A percentile compares a stretch with the other conserved stretches of the same genome.
phyloP scores from a whole-genome alignment of 2,329 filamentous ascomycete species.

The Aureobasidium sp. region DNA sequence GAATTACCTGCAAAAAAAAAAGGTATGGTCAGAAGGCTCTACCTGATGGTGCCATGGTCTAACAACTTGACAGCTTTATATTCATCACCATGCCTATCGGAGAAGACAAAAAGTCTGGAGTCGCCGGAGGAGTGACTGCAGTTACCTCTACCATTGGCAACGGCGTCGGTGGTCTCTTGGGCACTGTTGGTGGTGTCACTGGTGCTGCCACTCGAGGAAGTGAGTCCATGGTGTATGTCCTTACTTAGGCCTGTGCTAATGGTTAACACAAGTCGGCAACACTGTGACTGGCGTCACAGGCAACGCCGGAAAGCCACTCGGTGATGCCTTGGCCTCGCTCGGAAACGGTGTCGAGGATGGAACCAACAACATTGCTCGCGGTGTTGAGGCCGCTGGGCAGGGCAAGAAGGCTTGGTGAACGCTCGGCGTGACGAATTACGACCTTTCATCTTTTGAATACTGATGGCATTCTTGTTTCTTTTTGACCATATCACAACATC shows the following conservation, averaged over 20 bases:
- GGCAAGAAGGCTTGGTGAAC: slow-evolving; percentile 33
- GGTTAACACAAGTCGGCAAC: slow-evolving; percentile 30
- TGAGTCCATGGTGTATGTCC: background rate
- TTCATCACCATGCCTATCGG: background rate
- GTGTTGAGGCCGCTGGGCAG: slow-evolving; percentile 42
- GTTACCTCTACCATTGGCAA: slow-evolving; percentile 52
- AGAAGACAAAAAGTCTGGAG: slow-evolving; percentile 33
- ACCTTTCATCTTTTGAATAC: background rate
- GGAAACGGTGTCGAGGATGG: slow-evolving; percentile 41
- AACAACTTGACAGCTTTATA: background rate
- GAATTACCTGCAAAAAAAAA: background rate
- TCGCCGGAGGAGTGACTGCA: slow-evolving; percentile 48
- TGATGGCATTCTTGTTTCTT: background rate
- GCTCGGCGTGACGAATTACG: background rate
- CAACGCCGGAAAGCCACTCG: slow-evolving; percentile 33
- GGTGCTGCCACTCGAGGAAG: slow-evolving; percentile 38
- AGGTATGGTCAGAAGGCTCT: background rate
- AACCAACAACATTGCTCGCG: slow-evolving; percentile 36
- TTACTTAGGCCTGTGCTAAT: background rate
- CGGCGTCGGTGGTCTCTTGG: slow-evolving; percentile 47
- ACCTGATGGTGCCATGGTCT: background rate
- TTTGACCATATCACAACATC: too few relatives aligned
- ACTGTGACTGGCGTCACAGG: slow-evolving; percentile 42
- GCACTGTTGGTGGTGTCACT: slow-evolving; percentile 48
- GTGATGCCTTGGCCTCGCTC: slow-evolving; percentile 36